Percentiles rank a stretch among this genome's conserved stretches.
These are phyloP conservation scores for Porodaedalea pini DNA, from an alignment of 1,284 basidiomycete species.

Conservation along the genomic window DNA sequence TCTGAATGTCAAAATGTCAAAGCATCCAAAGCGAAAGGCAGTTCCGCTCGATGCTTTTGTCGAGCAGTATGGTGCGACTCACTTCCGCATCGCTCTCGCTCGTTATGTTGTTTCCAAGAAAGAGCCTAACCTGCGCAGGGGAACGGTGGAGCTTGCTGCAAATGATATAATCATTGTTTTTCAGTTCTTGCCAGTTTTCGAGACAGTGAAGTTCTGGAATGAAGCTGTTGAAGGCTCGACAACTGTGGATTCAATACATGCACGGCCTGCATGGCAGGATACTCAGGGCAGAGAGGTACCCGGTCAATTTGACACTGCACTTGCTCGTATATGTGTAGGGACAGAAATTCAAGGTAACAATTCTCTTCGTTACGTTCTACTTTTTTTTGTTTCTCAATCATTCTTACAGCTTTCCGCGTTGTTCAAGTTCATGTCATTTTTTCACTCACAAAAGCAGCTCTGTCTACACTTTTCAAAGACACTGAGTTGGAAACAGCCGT, in stretches of 20 bases:
- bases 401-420: conserved; percentile 27
- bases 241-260: background rate
- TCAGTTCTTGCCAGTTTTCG: background rate
- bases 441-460: conserved; percentile 21
- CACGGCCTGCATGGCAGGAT: background rate
- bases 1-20: background rate
- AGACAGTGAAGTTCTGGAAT: background rate
- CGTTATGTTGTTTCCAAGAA: no score
- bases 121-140: no score
- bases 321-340: background rate
- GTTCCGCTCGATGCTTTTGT: background rate
- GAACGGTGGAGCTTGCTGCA: no score
- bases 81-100: no score
- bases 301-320: background rate
- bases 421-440: conserved; percentile 28
- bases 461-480: conserved; percentile 10
- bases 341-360: background rate
- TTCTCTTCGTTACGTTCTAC: no score
- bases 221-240: background rate
- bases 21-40: background rate
- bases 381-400: no score
- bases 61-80: background rate
- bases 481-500: background rate
- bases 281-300: background rate
- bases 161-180: background rate